A percentile compares a stretch with the other conserved stretches of the same genome.
These are phyloP conservation scores for Stemphylium lycopersici DNA, from an alignment of 2,329 filamentous ascomycete species.

Conservation along the genomic window DNA sequence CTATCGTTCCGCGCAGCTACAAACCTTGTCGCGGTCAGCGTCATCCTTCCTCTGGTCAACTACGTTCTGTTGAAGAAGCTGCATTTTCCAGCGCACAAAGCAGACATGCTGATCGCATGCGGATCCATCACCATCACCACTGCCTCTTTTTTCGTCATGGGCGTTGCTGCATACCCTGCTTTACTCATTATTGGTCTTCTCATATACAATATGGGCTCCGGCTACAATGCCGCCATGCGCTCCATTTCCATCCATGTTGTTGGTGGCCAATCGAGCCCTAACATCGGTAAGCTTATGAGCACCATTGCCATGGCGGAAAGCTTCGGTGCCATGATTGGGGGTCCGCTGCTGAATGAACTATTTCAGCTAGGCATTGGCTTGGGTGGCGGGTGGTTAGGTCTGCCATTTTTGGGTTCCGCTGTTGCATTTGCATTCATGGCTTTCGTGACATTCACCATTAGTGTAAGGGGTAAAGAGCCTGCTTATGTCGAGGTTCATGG, in stretches of 20 bases:
- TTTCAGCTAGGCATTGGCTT: constrained; percentile 56
- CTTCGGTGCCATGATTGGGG: constrained; percentile 56
- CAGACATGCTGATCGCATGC: constrained; percentile 56
- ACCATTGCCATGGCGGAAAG: constrained; percentile 57
- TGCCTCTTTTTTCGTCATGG: constrained; percentile 55
- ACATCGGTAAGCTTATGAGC: constrained; percentile 58
- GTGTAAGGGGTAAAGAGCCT: constrained; percentile 28
- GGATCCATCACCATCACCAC: constrained; percentile 53
- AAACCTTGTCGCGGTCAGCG: constrained; percentile 55
- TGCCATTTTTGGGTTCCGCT: constrained; percentile 49
- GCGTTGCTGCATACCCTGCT: constrained; percentile 52
- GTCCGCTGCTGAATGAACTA: constrained; percentile 53
- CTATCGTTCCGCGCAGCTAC: constrained; percentile 56
- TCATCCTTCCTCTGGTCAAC: constrained; percentile 53
- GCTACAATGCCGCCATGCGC: constrained; percentile 55
- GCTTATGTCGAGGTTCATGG: constrained; percentile 26
- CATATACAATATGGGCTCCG: constrained; percentile 57
- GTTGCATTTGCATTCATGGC: constrained; percentile 34
- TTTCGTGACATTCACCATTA: constrained; percentile 37
- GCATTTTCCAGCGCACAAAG: constrained; percentile 47
- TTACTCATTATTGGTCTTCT: constrained; percentile 54
- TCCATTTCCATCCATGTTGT: constrained; percentile 57
- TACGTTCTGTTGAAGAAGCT: constrained; percentile 46
- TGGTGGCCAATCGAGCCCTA: constrained; percentile 49
- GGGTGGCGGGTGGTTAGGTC: constrained; percentile 55